Evolutionary conservation across 2,329 filamentous ascomycete species (phyloP), one percentile per base, ranked within the genome.

Genomic region (Chrysoporthe austroafricana): DNA sequence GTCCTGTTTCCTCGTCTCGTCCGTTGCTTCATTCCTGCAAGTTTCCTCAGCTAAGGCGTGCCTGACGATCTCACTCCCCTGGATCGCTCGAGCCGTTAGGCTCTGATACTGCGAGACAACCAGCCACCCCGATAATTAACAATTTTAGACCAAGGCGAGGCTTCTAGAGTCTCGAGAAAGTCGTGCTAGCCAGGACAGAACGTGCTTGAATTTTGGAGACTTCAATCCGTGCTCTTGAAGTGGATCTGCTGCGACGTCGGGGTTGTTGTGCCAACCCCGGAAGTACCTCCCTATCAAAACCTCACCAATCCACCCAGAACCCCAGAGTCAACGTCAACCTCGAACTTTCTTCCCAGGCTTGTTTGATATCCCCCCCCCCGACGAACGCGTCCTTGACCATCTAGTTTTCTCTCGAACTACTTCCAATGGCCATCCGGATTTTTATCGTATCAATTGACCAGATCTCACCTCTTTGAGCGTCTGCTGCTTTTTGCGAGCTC

Each of bases 61-160:
- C n/a, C 26, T 42, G 52, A 44, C 32, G 13, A 39, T n/a, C 21
- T 42, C 3, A 26, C 56, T 48, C 54, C 63, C 34, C n/a, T 46
- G n/a, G n/a, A 18, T 32, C 21, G 46, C 16, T 32, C 13, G 21
- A 13, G 72, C 73, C n/a, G 73, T 76, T 73, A 76, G 72, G n/a
- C 32, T 36, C 16, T 71, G 76, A 63, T 77, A 76, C 59, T 36
- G 68, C 36, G 68, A 7, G 21, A 76, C 73, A 36, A 67, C 70
- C 69, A 70, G 68, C 70, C 69, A 72, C 69, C 58, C 5, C 11
- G 9, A 32, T 6, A 8, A 39, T 32, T 48, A 11, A 13, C 43
- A n/a, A 39, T 43, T 59, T 8, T 11, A 11, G 32, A 13, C 57
- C 7, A 4, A 16, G 11, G 11, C 32, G 43, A 48, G 32, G 59